Conservation (phyloP, 306 rosid genomes). For the Erythrophleum fordii region DNA sequence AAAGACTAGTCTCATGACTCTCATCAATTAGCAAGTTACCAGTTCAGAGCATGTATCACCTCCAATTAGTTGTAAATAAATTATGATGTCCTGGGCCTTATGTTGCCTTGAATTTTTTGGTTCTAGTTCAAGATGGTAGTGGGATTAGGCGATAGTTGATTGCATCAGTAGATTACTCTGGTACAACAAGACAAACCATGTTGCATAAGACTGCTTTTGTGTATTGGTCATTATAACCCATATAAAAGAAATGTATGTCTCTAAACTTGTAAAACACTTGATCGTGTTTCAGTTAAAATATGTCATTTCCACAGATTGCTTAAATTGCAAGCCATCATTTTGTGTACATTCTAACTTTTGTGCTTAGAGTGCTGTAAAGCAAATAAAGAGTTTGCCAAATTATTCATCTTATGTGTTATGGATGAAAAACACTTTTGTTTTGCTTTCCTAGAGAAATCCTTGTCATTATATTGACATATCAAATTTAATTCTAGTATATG, state of each 20-base stretch:
- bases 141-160: neutral
- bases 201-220: neutral
- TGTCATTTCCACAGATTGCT: neutral
- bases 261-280: neutral
- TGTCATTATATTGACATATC: neutral
- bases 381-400: slow-evolving; percentile 14
- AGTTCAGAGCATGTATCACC: neutral
- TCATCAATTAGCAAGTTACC: neutral
- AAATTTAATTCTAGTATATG: neutral
- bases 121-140: slow-evolving; percentile 16
- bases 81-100: slow-evolving; percentile 12
- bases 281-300: neutral
- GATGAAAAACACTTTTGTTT: neutral
- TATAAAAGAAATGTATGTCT: neutral
- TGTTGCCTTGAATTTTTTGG: slow-evolving; percentile 12
- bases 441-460: neutral
- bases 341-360: neutral
- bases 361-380: neutral
- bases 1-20: neutral
- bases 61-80: neutral
- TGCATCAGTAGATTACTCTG: neutral
- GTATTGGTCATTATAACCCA: neutral
- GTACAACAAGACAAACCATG: slow-evolving; percentile 3
- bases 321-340: slow-evolving; percentile 1
- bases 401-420: slow-evolving; percentile 3